phyloP scores from a whole-genome alignment of 495 filamentous ascomycete species.

The Podospora anserina region DNA sequence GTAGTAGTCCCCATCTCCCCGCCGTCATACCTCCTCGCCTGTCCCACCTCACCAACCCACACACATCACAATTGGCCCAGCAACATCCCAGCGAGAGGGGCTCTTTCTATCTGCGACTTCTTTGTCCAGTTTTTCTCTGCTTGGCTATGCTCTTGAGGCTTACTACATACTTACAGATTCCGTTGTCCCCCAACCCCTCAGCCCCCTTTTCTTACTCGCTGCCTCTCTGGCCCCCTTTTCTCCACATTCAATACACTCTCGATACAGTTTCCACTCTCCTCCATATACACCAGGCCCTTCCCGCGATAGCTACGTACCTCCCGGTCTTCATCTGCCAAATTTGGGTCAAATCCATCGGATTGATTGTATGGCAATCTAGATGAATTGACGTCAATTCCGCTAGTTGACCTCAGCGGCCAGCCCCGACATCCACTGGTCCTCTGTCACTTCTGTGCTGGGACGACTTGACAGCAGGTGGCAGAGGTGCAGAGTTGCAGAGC shows the following conservation, averaged over 20 bases:
- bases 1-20: neutral
- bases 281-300: constrained; percentile 32
- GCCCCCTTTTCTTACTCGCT: constrained; percentile 3
- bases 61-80: neutral
- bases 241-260: constrained; percentile 22
- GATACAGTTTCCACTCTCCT: constrained; percentile 57
- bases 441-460: neutral
- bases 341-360: constrained; percentile 28
- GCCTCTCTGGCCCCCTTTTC: neutral
- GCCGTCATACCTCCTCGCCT: neutral
- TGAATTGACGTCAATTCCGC: constrained; percentile 38
- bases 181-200: neutral
- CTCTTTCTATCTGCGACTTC: neutral
- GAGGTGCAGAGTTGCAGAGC: constrained; percentile 22
- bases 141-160: neutral
- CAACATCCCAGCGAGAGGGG: neutral
- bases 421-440: constrained; percentile 10
- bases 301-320: constrained; percentile 12
- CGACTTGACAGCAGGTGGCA: constrained; percentile 12
- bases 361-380: constrained; percentile 36
- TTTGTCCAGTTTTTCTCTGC: neutral
- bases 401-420: constrained; percentile 21
- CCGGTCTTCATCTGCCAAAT: constrained; percentile 28
- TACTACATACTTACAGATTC: neutral
- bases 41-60: neutral